phyloP scores from a whole-genome alignment of 2,329 filamentous ascomycete genomes.

The Aspergillus nomiae region DNA sequence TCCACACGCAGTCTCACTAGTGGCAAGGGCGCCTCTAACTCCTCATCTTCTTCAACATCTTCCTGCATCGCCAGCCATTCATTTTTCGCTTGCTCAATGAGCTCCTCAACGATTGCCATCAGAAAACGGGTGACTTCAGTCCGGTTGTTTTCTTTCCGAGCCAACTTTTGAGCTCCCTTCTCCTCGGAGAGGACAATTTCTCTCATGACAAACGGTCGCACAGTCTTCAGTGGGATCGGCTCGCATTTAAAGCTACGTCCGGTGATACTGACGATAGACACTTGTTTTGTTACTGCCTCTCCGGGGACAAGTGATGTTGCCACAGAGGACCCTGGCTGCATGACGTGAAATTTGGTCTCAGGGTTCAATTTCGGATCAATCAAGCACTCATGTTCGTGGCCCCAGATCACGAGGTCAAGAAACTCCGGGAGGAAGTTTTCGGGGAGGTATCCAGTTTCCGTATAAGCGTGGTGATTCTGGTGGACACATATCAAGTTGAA shows the following conservation, averaged over 20 bases:
- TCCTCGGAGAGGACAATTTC: slow-evolving; percentile 80
- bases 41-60: slow-evolving; percentile 58
- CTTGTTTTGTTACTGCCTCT: slow-evolving; percentile 88
- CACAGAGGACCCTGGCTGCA: slow-evolving; percentile 95
- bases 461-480: slow-evolving; percentile 93
- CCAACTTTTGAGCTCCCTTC: slow-evolving; percentile 73
- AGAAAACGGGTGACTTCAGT: slow-evolving; percentile 76
- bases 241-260: slow-evolving; percentile 80
- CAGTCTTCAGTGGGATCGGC: slow-evolving; percentile 79
- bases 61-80: slow-evolving; percentile 82
- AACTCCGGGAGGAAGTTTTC: slow-evolving; percentile 92
- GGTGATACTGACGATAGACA: slow-evolving; percentile 80
- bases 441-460: slow-evolving; percentile 88
- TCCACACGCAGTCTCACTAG: slow-evolving; percentile 90
- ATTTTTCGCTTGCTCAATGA: slow-evolving; percentile 81
- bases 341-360: slow-evolving; percentile 89
- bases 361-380: slow-evolving; percentile 83
- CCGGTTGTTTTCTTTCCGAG: slow-evolving; percentile 80
- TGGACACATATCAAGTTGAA: slow-evolving; percentile 96
- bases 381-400: slow-evolving; percentile 94
- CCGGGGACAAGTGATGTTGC: slow-evolving; percentile 89
- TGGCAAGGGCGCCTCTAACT: slow-evolving; percentile 70
- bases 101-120: slow-evolving; percentile 75
- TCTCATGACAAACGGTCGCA: slow-evolving; percentile 85
- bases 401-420: slow-evolving; percentile 91